Evolutionary conservation across 495 filamentous ascomycete genomes (phyloP).

Genomic region (Glarea lozoyensis): DNA sequence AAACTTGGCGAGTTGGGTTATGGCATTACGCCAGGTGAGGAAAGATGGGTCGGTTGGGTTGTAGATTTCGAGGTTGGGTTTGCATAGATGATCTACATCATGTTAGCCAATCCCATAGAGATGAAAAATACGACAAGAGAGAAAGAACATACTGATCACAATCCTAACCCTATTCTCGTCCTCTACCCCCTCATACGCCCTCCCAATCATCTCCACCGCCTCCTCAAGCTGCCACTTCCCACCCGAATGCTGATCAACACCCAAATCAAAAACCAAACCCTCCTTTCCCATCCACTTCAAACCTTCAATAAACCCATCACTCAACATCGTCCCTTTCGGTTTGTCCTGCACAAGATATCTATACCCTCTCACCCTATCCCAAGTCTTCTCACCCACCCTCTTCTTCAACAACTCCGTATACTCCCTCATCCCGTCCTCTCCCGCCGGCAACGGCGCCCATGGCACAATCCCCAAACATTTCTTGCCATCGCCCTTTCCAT

Average conservation of each 20-base stretch:
- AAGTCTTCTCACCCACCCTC: slow-evolving; percentile 35
- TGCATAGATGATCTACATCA: slow-evolving; percentile 64
- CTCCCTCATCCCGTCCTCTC: slow-evolving; percentile 35
- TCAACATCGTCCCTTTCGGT: slow-evolving; percentile 49
- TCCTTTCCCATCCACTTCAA: slow-evolving; percentile 56
- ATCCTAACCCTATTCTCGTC: slow-evolving; percentile 51
- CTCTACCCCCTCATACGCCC: slow-evolving; percentile 46
- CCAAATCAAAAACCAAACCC: slow-evolving; percentile 67
- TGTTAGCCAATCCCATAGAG: slow-evolving; percentile 6
- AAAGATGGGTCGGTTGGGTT: slow-evolving; percentile 46
- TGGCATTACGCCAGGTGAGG: slow-evolving; percentile 41
- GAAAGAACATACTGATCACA: slow-evolving; percentile 52
- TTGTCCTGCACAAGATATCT: slow-evolving; percentile 78
- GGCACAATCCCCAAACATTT: slow-evolving; percentile 61
- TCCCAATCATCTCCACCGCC: slow-evolving; percentile 61
- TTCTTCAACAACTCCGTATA: slow-evolving; percentile 44
- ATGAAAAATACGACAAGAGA: slow-evolving; percentile 1
- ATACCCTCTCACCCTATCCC: slow-evolving; percentile 53
- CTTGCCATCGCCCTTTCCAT: slow-evolving; percentile 35
- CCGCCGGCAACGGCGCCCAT: slow-evolving; percentile 70
- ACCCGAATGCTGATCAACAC: slow-evolving; percentile 61
- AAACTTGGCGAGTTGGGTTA: slow-evolving; percentile 50
- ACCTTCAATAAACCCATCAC: slow-evolving; percentile 54
- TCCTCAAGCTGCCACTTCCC: slow-evolving; percentile 66
- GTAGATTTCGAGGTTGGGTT: slow-evolving; percentile 58